Evolutionary conservation across 2,329 filamentous ascomycete species (phyloP).

Genomic region (Penicillium sp.): DNA sequence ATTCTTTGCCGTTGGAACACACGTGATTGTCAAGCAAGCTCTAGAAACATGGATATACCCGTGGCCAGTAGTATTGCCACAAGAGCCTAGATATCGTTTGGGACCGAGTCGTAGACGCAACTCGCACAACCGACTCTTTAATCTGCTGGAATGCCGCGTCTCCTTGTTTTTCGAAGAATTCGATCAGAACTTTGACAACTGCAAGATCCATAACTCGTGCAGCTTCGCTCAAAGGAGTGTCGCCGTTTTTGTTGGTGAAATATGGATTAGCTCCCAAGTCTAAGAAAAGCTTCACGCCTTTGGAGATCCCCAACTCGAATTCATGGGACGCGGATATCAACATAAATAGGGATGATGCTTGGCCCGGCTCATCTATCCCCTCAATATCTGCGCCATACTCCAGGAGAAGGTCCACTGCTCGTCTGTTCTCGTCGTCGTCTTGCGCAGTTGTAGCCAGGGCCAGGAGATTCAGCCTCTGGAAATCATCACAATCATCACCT

Average conservation of each 20-base stretch:
- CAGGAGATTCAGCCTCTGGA: background rate
- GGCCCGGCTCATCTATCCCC: background rate
- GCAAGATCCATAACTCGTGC: background rate
- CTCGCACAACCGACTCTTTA: background rate
- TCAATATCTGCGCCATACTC: background rate
- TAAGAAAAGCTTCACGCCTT: background rate
- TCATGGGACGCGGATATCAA: background rate
- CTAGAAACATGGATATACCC: background rate
- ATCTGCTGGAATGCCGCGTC: background rate
- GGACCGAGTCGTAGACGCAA: background rate
- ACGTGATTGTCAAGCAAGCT: background rate
- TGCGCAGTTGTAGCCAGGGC: background rate
- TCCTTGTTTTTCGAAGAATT: background rate
- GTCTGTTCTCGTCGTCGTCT: background rate
- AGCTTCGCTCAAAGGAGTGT: background rate
- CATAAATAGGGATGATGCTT: background rate
- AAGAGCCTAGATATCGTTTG: background rate
- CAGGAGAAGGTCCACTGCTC: background rate
- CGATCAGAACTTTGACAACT: background rate
- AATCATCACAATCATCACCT: too few relatives aligned
- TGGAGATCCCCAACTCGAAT: background rate
- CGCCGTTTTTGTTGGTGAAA: background rate
- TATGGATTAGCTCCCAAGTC: background rate
- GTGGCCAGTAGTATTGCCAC: background rate
- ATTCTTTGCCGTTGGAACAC: too few relatives aligned